phyloP scores from a whole-genome alignment of 1,284 basidiomycete species.

The Ganoderma sinense region DNA sequence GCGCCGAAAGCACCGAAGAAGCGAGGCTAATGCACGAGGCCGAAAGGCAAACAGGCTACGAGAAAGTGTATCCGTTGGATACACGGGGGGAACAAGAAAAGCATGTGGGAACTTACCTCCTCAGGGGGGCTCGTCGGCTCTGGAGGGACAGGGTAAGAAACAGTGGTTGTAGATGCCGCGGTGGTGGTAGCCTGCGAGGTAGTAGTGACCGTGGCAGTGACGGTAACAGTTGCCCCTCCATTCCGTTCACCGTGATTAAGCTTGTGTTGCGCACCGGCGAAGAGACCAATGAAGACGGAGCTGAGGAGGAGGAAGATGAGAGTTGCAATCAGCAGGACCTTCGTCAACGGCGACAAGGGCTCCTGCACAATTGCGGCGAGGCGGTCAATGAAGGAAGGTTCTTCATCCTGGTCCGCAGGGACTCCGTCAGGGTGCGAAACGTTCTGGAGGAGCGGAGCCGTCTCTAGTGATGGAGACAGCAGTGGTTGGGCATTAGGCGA shows the following conservation, averaged over 20 bases:
- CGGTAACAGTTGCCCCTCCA: constrained; percentile 41
- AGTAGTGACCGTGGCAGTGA: constrained; percentile 36
- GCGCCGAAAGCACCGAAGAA: constrained; percentile 80
- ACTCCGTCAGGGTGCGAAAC: constrained; percentile 39
- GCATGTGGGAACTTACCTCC: constrained; percentile 46
- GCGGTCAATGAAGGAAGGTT: constrained; percentile 51
- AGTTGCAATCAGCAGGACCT: constrained; percentile 79
- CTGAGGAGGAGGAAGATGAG: constrained; percentile 84
- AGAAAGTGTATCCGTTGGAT: neutral
- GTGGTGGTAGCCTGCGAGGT: constrained; percentile 38
- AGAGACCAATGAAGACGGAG: constrained; percentile 91
- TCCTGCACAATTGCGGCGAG: constrained; percentile 69
- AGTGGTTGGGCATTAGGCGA: constrained; percentile 22
- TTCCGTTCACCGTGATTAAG: constrained; percentile 57
- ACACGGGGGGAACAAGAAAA: neutral
- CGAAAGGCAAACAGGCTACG: constrained; percentile 75
- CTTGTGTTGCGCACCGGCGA: constrained; percentile 85
- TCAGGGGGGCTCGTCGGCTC: constrained; percentile 55
- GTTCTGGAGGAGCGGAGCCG: constrained; percentile 41
- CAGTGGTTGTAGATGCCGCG: constrained; percentile 43
- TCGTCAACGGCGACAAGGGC: constrained; percentile 85
- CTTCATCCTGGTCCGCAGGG: constrained; percentile 10
- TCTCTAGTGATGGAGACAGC: constrained; percentile 32
- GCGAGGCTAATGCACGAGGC: constrained; percentile 87
- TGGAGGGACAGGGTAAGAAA: constrained; percentile 40